Percentiles rank a stretch among this genome's conserved stretches.
phyloP scores from a whole-genome alignment of 331 rosid species.

The Spiraea crenata region DNA sequence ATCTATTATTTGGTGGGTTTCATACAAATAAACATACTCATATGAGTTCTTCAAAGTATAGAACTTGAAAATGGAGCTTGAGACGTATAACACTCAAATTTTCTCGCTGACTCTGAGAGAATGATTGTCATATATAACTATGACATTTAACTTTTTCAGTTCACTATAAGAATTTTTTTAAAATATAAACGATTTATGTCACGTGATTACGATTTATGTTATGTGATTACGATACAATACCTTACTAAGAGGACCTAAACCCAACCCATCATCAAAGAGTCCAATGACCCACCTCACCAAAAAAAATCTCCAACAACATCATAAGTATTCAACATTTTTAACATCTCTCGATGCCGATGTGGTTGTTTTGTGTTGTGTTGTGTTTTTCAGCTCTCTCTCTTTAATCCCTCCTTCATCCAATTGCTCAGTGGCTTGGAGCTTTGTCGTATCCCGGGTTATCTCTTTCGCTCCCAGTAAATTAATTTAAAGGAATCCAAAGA shows the following conservation, averaged over 20 bases:
- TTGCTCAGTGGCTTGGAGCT: conserved; percentile 1
- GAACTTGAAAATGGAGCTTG: no score
- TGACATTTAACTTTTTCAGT: no score
- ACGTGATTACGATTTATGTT: no score
- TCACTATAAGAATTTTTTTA: no score
- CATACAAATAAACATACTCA: no score
- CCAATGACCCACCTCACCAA: neutral
- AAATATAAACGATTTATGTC: no score
- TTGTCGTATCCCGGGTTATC: conserved; percentile 21
- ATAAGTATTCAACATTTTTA: conserved; percentile 2
- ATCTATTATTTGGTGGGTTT: no score
- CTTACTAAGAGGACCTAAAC: conserved; percentile 12
- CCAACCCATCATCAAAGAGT: neutral
- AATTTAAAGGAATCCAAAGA: neutral
- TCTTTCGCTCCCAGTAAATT: neutral
- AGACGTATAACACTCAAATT: no score
- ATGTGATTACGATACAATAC: no score
- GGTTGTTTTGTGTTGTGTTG: neutral
- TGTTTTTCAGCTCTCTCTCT: neutral
- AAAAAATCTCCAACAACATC: neutral
- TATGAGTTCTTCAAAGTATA: no score
- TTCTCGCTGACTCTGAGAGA: no score
- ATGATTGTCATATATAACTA: no score
- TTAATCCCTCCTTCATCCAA: neutral
- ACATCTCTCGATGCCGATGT: conserved; percentile 9